Conservation (phyloP, 2,329 filamentous ascomycete genomes). For the Curvularia spicifera region DNA sequence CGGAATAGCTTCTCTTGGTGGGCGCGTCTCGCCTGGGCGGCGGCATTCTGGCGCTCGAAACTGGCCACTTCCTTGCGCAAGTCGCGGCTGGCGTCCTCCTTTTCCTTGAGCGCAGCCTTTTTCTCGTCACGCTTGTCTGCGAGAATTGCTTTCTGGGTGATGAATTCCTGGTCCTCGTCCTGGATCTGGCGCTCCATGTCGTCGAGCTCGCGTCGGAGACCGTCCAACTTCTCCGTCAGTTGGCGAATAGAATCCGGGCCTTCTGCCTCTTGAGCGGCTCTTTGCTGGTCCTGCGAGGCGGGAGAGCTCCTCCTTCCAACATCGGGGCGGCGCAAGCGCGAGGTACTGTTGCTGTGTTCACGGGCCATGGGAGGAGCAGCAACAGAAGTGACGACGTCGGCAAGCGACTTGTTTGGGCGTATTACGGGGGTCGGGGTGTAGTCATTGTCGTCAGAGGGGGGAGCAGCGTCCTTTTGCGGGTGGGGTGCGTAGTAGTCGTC, state of each 20-base stretch:
- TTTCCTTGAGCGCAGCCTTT: constrained; percentile 79
- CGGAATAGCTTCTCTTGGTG: constrained; percentile 77
- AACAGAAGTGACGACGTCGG: constrained; percentile 69
- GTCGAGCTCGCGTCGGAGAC: constrained; percentile 81
- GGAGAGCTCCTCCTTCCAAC: constrained; percentile 79
- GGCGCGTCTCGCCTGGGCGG: constrained; percentile 76
- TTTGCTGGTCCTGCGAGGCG: constrained; percentile 53
- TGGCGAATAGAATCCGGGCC: constrained; percentile 65
- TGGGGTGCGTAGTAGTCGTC: constrained; percentile 58
- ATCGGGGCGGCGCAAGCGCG: constrained; percentile 67
- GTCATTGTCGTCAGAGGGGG: constrained; percentile 50
- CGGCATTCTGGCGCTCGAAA: constrained; percentile 80
- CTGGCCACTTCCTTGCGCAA: constrained; percentile 80
- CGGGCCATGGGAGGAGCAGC: constrained; percentile 66
- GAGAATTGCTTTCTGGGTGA: constrained; percentile 57
- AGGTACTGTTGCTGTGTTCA: constrained; percentile 66
- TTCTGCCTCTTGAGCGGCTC: constrained; percentile 49
- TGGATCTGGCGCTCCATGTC: constrained; percentile 73
- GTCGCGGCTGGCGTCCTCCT: constrained; percentile 87
- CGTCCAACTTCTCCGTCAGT: constrained; percentile 81
- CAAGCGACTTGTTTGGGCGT: constrained; percentile 57
- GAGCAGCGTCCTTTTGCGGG: constrained; percentile 56
- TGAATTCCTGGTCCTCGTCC: constrained; percentile 63
- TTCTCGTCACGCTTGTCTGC: constrained; percentile 81
- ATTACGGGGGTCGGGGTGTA: constrained; percentile 61